Percentiles rank a stretch among this genome's conserved stretches.
Evolutionary conservation across 192 early-diverging fungal species (phyloP).

Genomic region (Endogone sp.): DNA sequence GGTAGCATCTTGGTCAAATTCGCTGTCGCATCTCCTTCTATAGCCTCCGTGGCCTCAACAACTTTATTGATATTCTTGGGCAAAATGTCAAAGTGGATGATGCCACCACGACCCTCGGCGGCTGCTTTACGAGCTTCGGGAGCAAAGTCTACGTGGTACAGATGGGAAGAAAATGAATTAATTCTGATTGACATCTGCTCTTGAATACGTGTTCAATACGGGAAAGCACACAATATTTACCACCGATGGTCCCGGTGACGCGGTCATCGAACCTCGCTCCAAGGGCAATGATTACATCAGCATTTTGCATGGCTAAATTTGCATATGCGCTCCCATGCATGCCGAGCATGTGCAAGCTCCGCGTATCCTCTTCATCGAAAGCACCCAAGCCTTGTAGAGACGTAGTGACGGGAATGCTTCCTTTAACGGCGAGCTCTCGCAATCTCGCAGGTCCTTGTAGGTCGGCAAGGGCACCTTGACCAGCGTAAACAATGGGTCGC

Average conservation of each 20-base stretch:
- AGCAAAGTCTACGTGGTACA: conserved; percentile 57
- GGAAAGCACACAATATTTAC: conserved; percentile 6
- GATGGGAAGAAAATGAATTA: conserved; percentile 3
- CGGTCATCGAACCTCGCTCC: conserved; percentile 99
- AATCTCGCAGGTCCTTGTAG: conserved; percentile 81
- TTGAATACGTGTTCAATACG: not conserved
- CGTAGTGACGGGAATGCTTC: conserved; percentile 97
- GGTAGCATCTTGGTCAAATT: conserved; percentile 84
- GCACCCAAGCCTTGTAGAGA: conserved; percentile 90
- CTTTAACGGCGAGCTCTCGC: conserved; percentile 77
- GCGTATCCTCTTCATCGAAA: conserved; percentile 89
- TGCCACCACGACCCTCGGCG: conserved; percentile 84
- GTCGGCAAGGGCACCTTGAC: conserved; percentile 82
- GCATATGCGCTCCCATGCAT: conserved; percentile 99
- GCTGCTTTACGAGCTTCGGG: conserved; percentile 90
- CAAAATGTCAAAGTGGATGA: conserved; percentile 98
- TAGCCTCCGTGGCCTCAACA: conserved; percentile 82
- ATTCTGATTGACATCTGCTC: not conserved
- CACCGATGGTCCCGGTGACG: conserved; percentile 85
- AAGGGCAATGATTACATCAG: conserved; percentile 91
- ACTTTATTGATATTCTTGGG: conserved; percentile 99
- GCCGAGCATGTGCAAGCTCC: conserved; percentile 95
- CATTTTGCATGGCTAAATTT: conserved; percentile 96
- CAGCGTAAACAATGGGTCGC: conserved; percentile 93
- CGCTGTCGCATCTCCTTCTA: conserved; percentile 92